Percentiles rank a stretch among this genome's conserved stretches.
Evolutionary conservation across 768 basidiomycete genomes (phyloP).

Genomic region (Termitomyces sp.): DNA sequence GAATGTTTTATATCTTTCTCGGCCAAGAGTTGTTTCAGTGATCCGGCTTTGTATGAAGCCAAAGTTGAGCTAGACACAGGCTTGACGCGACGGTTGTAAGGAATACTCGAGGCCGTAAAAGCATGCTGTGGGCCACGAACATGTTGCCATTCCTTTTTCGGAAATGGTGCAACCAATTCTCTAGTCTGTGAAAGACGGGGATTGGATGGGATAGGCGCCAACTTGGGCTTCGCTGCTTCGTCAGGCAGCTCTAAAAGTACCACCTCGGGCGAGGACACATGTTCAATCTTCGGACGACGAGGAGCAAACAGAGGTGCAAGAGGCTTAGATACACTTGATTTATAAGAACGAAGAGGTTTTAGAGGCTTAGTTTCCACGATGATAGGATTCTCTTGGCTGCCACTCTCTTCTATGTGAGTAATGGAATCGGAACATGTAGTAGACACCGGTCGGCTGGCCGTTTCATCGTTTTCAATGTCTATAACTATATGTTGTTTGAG

Average conservation of each 20-base stretch:
- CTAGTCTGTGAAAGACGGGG: background rate
- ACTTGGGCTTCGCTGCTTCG: background rate
- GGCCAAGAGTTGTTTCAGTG: background rate
- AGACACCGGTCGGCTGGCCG: background rate
- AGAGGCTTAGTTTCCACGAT: slow-evolving; percentile 39
- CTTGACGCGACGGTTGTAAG: slow-evolving; percentile 7
- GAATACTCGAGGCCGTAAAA: slow-evolving; percentile 19
- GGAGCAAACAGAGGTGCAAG: slow-evolving; percentile 44
- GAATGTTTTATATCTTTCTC: background rate
- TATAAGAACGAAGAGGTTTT: slow-evolving; percentile 14
- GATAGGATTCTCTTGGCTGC: slow-evolving; percentile 36
- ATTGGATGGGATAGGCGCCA: background rate
- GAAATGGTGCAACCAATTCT: slow-evolving; percentile 35
- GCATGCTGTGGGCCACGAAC: slow-evolving; percentile 51
- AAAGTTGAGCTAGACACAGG: background rate
- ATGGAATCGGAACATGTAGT: background rate
- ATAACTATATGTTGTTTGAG: background rate
- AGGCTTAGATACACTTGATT: slow-evolving; percentile 21
- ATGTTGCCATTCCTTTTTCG: slow-evolving; percentile 49
- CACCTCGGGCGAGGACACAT: slow-evolving; percentile 1
- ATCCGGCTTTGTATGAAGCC: background rate
- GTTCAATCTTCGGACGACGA: slow-evolving; percentile 18
- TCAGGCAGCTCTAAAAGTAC: slow-evolving; percentile 1
- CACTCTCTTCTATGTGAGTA: slow-evolving; percentile 13
- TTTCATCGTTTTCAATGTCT: slow-evolving; percentile 9